Conservation (phyloP, 2,329 filamentous ascomycete species). For the Arthrobotrys conoides region DNA sequence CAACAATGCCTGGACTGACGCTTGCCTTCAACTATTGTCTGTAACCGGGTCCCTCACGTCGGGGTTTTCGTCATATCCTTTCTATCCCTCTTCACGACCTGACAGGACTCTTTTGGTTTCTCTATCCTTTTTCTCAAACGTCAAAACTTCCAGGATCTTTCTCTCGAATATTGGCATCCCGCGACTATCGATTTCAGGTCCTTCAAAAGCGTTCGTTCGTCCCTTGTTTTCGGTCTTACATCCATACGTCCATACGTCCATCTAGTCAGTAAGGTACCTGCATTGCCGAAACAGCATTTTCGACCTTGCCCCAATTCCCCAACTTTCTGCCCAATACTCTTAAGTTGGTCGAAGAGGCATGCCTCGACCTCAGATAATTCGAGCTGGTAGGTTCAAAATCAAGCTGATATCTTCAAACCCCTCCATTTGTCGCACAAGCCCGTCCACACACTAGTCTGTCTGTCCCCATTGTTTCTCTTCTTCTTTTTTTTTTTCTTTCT, state of each 20-base stretch:
- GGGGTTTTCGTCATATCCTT: slow-evolving; percentile 10
- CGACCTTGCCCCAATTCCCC: slow-evolving; percentile 29
- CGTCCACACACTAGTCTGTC: slow-evolving; percentile 19
- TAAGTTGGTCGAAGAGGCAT: slow-evolving; percentile 65
- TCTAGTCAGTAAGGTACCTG: slow-evolving; percentile 49
- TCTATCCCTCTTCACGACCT: neutral
- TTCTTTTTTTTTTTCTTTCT: slow-evolving; percentile 4
- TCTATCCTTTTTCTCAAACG: slow-evolving; percentile 1
- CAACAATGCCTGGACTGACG: slow-evolving; percentile 44
- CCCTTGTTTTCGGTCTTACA: slow-evolving; percentile 8
- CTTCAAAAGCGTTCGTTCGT: slow-evolving; percentile 10
- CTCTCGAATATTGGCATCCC: slow-evolving; percentile 28
- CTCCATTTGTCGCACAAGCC: slow-evolving; percentile 54
- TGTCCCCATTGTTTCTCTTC: slow-evolving; percentile 22
- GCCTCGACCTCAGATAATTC: slow-evolving; percentile 73
- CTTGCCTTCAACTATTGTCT: slow-evolving; percentile 25
- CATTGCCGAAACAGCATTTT: slow-evolving; percentile 58
- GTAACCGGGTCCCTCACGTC: slow-evolving; percentile 34
- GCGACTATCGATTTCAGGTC: slow-evolving; percentile 54
- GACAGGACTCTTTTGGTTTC: neutral
- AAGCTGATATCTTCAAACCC: slow-evolving; percentile 62
- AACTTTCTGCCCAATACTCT: slow-evolving; percentile 45
- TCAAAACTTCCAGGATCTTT: neutral
- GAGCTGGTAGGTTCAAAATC: slow-evolving; percentile 69
- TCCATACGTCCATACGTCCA: slow-evolving; percentile 12